These are phyloP conservation scores for Misopates orontium DNA, from an alignment of 257 asterid species.

Conservation along the genomic window DNA sequence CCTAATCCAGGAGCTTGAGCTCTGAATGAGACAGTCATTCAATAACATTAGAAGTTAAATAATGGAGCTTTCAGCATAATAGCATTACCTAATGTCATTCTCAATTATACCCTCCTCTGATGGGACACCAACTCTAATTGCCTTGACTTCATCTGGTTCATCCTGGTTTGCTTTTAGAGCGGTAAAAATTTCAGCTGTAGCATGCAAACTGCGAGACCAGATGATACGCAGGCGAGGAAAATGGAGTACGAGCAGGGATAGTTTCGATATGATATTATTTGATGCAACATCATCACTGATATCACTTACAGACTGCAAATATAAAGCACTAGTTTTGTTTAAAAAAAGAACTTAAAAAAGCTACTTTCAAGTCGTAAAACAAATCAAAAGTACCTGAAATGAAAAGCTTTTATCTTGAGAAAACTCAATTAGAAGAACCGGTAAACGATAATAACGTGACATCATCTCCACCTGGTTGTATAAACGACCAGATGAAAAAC, in stretches of 20 bases:
- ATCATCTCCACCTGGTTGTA: constrained; percentile 97
- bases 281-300: constrained; percentile 94
- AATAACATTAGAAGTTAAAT: constrained; percentile 7
- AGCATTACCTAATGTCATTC: constrained; percentile 72
- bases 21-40: too few relatives aligned
- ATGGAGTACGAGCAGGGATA: constrained; percentile 90
- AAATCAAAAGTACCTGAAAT: constrained; percentile 62
- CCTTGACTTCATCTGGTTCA: constrained; percentile 95
- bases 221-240: constrained; percentile 93
- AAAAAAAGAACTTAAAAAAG: constrained; percentile 25
- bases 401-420: constrained; percentile 98
- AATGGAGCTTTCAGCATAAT: constrained; percentile 2
- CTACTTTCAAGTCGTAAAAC: neutral
- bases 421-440: constrained; percentile 95
- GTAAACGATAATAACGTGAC: constrained; percentile 91
- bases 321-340: constrained; percentile 18
- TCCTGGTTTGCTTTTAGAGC: constrained; percentile 90
- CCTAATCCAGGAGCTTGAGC: too few relatives aligned
- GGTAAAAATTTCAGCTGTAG: constrained; percentile 88
- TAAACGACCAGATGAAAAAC: constrained; percentile 95
- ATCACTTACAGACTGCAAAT: constrained; percentile 79
- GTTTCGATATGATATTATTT: constrained; percentile 82
- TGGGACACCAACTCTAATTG: constrained; percentile 94
- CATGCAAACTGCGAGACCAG: constrained; percentile 97
- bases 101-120: constrained; percentile 94